Percentiles rank a stretch among this genome's conserved stretches.
phyloP scores from a whole-genome alignment of 148 eudicot species.

The Cornus florida region DNA sequence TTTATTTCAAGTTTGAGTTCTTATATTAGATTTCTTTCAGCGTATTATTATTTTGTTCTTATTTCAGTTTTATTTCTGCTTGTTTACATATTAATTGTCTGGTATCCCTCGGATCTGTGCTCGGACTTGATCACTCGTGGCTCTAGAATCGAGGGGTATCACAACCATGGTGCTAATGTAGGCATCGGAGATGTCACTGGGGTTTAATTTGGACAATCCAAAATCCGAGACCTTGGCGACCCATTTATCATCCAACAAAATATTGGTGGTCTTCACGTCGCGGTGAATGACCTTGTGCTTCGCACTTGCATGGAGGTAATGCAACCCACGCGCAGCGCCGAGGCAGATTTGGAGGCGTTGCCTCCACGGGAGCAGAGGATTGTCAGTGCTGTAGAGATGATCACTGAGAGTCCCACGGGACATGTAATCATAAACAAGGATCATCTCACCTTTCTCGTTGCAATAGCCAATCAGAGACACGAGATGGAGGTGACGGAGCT shows the following conservation, averaged over 20 bases:
- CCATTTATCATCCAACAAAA: slow-evolving; percentile 20
- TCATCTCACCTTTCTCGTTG: slow-evolving; percentile 23
- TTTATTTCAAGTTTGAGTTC: no score
- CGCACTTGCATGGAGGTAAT: slow-evolving; percentile 24
- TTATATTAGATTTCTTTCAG: no score
- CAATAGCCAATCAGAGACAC: slow-evolving; percentile 24
- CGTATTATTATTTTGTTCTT: no score
- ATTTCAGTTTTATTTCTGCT: no score
- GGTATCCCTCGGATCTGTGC: no score
- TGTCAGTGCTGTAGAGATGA: slow-evolving; percentile 13
- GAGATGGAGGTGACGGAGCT: slow-evolving; percentile 12
- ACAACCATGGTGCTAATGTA: slow-evolving; percentile 32
- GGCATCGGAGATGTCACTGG: not conserved
- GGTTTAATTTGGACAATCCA: slow-evolving; percentile 24
- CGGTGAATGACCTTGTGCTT: slow-evolving; percentile 19
- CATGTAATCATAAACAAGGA: slow-evolving; percentile 31
- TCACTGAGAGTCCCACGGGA: slow-evolving; percentile 20
- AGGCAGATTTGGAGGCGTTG: slow-evolving; percentile 26
- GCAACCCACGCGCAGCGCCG: slow-evolving; percentile 24
- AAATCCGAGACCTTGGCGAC: slow-evolving; percentile 30
- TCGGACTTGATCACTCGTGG: no score
- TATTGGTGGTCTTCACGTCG: slow-evolving; percentile 28
- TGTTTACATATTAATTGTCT: no score
- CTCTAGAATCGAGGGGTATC: no score
- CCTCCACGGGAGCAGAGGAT: slow-evolving; percentile 21